Base-by-base conservation (phyloP, 352 stramenopile species). In the Pythium oligandrum region DNA sequence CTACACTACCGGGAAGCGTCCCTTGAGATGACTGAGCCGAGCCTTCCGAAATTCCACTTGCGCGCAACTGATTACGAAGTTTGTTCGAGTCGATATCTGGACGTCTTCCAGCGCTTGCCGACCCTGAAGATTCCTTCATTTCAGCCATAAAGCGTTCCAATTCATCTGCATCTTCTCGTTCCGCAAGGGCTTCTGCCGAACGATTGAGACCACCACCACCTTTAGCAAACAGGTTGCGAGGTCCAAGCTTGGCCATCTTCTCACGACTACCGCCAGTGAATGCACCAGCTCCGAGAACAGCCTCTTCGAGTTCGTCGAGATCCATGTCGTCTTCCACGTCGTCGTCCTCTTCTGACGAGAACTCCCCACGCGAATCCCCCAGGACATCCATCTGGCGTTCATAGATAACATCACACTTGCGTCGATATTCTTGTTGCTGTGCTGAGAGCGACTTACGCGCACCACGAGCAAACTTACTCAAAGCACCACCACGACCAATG, bases 361-460 rank as follows among this genome's bases (percentile, higher is more conserved):
- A 90, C 1, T 76, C 71, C 9, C 71, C 77, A 49, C 73, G 71
- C 3, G 56, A 69, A 2, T 73, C 72, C 57, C 71, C 87, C 34
- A 93, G 55, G 11, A 92, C 81, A 60, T 91, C 73, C 70, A 93
- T 88, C 64, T 93, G 83, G 5, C 78, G 75, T 64, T 87, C 73
- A 59, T 93, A 93, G 46, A 90, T 88, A 52, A 83, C 75, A 54
- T 93, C 80, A 57, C 83, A 93, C 57, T 90, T 88, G 52, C 86
- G 86, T 11, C 77, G 80, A 48, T 93, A 93, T 52, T 90, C 83
- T 69, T 93, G 80, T 55, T 91, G 80, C 49, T 93, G 83, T 6
- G 78, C 80, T 12, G 78, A 90, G 40, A 91, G 64, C 12, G 80
- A 89, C 60, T 93, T 93, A 30, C 80, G 76, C 4, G 73, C 83